Evolutionary conservation across 2,329 filamentous ascomycete species (phyloP).

Genomic region (Pseudocercospora macadamiae): DNA sequence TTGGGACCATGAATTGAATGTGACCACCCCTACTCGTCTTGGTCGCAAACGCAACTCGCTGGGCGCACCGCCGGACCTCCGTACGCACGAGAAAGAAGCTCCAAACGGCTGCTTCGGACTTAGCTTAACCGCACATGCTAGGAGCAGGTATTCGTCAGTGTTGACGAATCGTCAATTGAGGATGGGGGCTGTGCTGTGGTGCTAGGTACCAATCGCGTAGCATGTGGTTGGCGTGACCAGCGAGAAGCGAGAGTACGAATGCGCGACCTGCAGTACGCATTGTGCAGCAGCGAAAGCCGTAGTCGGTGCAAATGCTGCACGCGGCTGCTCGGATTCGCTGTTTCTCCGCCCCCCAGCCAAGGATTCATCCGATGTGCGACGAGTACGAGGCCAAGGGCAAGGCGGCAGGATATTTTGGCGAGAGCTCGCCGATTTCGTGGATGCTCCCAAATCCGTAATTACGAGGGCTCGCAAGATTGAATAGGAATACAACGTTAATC

Average conservation of each 20-base stretch:
- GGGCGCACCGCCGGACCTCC: neutral
- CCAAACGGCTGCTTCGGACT: slow-evolving; percentile 1
- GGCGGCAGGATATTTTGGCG: neutral
- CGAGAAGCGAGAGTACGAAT: neutral
- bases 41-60: neutral
- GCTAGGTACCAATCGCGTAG: neutral
- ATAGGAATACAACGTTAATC: too few relatives aligned
- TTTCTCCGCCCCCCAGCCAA: neutral
- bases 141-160: slow-evolving; percentile 1
- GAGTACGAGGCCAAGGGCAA: too few relatives aligned
- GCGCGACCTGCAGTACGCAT: too few relatives aligned
- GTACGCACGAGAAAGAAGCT: neutral
- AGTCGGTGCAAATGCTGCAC: neutral
- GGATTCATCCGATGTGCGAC: neutral
- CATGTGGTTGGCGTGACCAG: slow-evolving; percentile 4
- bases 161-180: slow-evolving; percentile 1
- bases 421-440: neutral
- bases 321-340: slow-evolving; percentile 3
- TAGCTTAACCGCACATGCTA: slow-evolving; percentile 1
- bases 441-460: neutral
- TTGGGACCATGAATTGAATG: neutral
- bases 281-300: too few relatives aligned
- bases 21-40: neutral
- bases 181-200: slow-evolving; percentile 2
- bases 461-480: too few relatives aligned